Evolutionary conservation across 2,329 filamentous ascomycete genomes (phyloP).

Genomic region (Emergomyces orientalis): DNA sequence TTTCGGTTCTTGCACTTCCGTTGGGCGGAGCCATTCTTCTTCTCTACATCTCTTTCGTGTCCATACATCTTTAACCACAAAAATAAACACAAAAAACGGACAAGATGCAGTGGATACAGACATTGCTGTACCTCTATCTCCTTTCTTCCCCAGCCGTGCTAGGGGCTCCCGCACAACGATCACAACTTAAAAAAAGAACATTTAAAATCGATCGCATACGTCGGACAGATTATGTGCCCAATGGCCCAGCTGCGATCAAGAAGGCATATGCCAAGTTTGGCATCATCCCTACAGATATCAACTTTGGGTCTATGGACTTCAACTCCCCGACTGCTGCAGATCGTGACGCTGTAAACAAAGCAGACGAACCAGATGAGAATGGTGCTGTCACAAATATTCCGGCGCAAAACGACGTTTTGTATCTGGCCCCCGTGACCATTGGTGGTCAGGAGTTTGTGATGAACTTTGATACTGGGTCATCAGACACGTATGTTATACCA

Average conservation of each 20-base stretch:
- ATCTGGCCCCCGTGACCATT: conserved; percentile 59
- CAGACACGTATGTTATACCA: conserved; percentile 51
- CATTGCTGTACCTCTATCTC: conserved; percentile 20
- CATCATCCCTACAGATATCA: conserved; percentile 40
- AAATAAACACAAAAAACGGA: not conserved
- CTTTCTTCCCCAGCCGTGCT: conserved; percentile 26
- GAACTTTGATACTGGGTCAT: conserved; percentile 68
- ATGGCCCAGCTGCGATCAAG: conserved; percentile 54
- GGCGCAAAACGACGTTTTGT: conserved; percentile 57
- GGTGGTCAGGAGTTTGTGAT: conserved; percentile 60
- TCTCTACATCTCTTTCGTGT: not conserved
- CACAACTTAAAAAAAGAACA: conserved; percentile 31
- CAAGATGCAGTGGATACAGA: conserved; percentile 15
- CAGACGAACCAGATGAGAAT: conserved; percentile 26
- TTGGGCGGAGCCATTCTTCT: not conserved
- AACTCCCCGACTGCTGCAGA: conserved; percentile 21
- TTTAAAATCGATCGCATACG: conserved; percentile 53
- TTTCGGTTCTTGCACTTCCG: conserved; percentile 7
- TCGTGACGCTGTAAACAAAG: conserved; percentile 22
- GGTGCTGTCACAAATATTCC: conserved; percentile 57
- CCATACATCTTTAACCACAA: not conserved
- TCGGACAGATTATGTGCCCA: conserved; percentile 47
- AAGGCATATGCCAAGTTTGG: conserved; percentile 62
- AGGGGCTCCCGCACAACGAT: conserved; percentile 16
- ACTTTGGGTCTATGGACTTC: conserved; percentile 29